Evolutionary conservation across 2,329 filamentous ascomycete genomes (phyloP).

Genomic region (Chlorencoelia australis): DNA sequence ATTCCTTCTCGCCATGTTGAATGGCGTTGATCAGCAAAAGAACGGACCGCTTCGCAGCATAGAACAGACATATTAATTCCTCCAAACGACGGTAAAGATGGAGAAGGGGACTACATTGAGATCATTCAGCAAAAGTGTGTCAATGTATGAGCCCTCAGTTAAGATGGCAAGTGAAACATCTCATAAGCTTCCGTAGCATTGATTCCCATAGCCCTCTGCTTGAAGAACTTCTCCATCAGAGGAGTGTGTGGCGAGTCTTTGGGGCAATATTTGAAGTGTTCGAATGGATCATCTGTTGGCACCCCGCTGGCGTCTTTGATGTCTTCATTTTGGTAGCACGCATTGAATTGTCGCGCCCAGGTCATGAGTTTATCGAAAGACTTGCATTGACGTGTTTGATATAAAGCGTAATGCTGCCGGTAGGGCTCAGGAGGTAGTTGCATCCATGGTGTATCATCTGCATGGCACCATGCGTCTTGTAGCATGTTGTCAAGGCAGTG

Average conservation of each 20-base stretch:
- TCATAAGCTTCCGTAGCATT: no score
- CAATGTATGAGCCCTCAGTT: no score
- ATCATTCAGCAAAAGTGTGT: no score
- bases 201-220: no score
- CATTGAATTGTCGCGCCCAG: conserved; percentile 1
- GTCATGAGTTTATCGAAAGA: neutral
- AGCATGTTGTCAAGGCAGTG: conserved; percentile 3
- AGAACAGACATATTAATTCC: no score
- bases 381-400: conserved; percentile 5
- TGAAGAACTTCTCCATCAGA: conserved; percentile 3
- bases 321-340: conserved; percentile 2
- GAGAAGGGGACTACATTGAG: no score
- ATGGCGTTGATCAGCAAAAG: no score
- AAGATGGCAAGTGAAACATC: no score
- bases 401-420: conserved; percentile 2
- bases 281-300: neutral
- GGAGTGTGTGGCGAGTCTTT: conserved; percentile 3
- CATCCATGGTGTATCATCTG: conserved; percentile 5
- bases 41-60: no score
- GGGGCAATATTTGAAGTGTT: conserved; percentile 4
- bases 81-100: no score
- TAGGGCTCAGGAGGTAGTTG: conserved; percentile 5
- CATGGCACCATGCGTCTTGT: conserved; percentile 5
- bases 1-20: no score
- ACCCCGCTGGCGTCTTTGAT: neutral